Percentiles rank a stretch among this genome's conserved stretches.
Evolutionary conservation across 1,284 basidiomycete genomes (phyloP).

Genomic region (Chalciporus sp.): DNA sequence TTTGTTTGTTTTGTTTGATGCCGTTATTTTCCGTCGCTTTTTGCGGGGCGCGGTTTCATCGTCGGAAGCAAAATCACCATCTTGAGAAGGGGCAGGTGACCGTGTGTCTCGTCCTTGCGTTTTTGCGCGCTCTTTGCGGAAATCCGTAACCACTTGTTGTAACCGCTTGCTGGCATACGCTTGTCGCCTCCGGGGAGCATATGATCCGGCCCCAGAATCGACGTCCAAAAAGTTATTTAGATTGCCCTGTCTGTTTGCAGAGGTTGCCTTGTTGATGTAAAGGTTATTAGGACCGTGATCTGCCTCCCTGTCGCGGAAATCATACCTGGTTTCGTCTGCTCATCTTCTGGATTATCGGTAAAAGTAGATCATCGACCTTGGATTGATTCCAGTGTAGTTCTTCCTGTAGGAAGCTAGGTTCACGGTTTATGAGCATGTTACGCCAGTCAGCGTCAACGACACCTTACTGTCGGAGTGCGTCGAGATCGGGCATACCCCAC

Average conservation of each 20-base stretch:
- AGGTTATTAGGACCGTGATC: conserved; percentile 2
- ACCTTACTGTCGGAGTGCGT: conserved; percentile 80
- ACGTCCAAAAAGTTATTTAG: conserved; percentile 65
- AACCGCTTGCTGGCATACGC: conserved; percentile 86
- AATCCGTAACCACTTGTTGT: conserved; percentile 87
- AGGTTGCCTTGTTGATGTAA: conserved; percentile 47
- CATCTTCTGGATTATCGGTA: conserved; percentile 94
- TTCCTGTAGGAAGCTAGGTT: conserved; percentile 73
- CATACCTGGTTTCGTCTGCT: conserved; percentile 74
- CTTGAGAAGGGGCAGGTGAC: conserved; percentile 14
- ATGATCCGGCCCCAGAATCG: conserved; percentile 61
- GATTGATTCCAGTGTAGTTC: conserved; percentile 86
- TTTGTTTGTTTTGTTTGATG: conserved; percentile 24
- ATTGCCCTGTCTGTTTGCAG: conserved; percentile 76
- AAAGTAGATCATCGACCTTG: conserved; percentile 91
- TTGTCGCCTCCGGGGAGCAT: conserved; percentile 77
- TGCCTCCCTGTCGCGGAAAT: neutral
- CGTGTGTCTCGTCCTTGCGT: conserved; percentile 11
- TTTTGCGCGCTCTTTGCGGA: conserved; percentile 55
- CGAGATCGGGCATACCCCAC: conserved; percentile 96
- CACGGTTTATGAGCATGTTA: conserved; percentile 3
- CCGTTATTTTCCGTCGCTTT: conserved; percentile 28
- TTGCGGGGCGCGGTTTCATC: conserved; percentile 29
- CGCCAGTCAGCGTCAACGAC: neutral
- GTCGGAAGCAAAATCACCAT: conserved; percentile 23